These are phyloP conservation scores for Cutaneotrichosporon dermatis DNA, from an alignment of 1,284 basidiomycete species.

Conservation along the genomic window DNA sequence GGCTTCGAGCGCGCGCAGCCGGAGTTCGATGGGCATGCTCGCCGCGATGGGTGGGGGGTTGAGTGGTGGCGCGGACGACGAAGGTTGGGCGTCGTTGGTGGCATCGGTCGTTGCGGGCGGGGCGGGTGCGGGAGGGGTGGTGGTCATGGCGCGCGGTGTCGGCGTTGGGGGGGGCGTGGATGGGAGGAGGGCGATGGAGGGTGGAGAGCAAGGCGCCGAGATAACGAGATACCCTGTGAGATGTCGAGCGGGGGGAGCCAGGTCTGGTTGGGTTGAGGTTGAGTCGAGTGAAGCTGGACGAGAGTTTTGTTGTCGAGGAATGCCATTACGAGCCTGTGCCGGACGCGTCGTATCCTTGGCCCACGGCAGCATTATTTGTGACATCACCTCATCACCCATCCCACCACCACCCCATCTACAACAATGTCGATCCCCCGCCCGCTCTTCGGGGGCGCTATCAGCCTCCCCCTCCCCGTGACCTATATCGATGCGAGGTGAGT, in stretches of 20 bases:
- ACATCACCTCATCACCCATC: not conserved
- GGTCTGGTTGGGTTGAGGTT: too few relatives aligned
- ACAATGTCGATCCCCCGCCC: conserved; percentile 12
- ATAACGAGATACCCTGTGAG: too few relatives aligned
- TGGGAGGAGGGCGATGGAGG: too few relatives aligned
- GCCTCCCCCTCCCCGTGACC: conserved; percentile 56
- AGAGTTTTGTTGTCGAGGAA: too few relatives aligned
- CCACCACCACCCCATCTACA: not conserved
- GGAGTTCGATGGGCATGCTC: conserved; percentile 32
- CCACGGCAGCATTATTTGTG: too few relatives aligned
- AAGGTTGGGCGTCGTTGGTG: not conserved
- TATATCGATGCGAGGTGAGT: conserved; percentile 84
- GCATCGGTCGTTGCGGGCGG: not conserved
- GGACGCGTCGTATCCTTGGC: not conserved
- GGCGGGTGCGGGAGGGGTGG: not conserved
- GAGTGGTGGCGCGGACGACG: too few relatives aligned
- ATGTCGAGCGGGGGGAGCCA: too few relatives aligned
- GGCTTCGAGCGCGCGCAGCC: conserved; percentile 40
- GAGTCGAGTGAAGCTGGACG: too few relatives aligned
- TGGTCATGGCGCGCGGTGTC: too few relatives aligned
- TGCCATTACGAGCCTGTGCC: too few relatives aligned
- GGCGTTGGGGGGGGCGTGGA: too few relatives aligned
- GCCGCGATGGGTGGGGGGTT: not conserved
- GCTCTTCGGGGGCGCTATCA: conserved; percentile 70
- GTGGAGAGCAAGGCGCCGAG: too few relatives aligned